Conservation (phyloP, 352 stramenopile species). For the Aphanomyces cochlioides region DNA sequence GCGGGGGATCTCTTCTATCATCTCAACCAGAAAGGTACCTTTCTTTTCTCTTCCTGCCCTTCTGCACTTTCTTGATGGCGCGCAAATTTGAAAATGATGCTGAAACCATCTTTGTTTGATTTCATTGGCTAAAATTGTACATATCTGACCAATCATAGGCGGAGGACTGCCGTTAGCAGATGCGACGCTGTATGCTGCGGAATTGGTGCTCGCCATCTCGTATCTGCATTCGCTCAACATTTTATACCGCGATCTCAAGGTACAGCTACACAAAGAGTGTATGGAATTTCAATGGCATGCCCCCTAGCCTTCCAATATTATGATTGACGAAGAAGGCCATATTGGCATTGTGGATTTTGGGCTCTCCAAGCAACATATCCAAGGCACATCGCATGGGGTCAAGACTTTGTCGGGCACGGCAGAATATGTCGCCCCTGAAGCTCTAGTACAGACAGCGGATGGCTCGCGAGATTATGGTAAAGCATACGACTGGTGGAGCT, state of each 20-base stretch:
- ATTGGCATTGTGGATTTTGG: slow-evolving; percentile 88
- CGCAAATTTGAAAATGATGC: background rate
- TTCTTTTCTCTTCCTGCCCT: background rate
- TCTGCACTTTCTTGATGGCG: background rate
- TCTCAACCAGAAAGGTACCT: slow-evolving; percentile 69
- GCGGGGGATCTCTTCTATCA: slow-evolving; percentile 87
- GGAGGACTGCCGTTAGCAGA: slow-evolving; percentile 51
- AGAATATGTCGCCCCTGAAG: slow-evolving; percentile 84
- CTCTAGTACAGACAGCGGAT: slow-evolving; percentile 73
- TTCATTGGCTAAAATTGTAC: background rate
- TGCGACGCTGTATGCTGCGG: slow-evolving; percentile 70
- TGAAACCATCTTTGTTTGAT: background rate
- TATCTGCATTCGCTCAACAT: slow-evolving; percentile 89
- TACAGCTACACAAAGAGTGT: slow-evolving; percentile 2
- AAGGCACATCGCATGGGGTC: slow-evolving; percentile 77
- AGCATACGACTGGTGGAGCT: slow-evolving; percentile 87
- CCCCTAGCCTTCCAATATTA: slow-evolving; percentile 71
- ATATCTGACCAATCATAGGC: slow-evolving; percentile 18
- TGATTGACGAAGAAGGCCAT: slow-evolving; percentile 85
- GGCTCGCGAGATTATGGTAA: slow-evolving; percentile 83
- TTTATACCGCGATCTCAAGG: slow-evolving; percentile 80
- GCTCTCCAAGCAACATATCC: slow-evolving; percentile 85
- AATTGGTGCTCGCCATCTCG: slow-evolving; percentile 84
- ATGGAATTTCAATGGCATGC: background rate
- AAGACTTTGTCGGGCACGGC: slow-evolving; percentile 83